phyloP scores from a whole-genome alignment of 225 moss, liverwort and hornwort genomes.

The Physcomitrellopsis africana region DNA sequence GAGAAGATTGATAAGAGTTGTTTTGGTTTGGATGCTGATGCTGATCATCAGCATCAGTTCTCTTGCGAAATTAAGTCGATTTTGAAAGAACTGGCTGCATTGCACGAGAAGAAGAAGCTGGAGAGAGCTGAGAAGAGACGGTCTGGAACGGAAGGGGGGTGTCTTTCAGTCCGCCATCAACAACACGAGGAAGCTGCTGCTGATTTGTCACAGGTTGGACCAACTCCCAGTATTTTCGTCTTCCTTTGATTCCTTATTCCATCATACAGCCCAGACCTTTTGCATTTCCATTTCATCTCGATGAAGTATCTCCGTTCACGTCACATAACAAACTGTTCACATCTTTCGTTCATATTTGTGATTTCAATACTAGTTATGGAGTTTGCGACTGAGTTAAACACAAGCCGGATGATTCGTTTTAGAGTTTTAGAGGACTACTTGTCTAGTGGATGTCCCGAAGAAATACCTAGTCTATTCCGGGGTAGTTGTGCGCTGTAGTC shows the following conservation, averaged over 20 bases:
- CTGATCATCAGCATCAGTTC: constrained; percentile 40
- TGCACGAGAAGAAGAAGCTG: constrained; percentile 55
- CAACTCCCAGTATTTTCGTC: neutral
- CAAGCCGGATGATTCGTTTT: neutral
- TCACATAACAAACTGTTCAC: neutral
- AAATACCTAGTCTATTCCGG: neutral
- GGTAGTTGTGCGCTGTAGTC: neutral
- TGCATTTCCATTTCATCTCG: neutral
- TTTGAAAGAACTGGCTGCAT: constrained; percentile 48
- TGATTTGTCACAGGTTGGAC: constrained; percentile 45
- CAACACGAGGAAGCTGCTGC: constrained; percentile 31
- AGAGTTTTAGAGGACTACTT: neutral
- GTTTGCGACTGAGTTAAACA: neutral
- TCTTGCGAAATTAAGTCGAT: constrained; percentile 58
- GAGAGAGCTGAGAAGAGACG: constrained; percentile 37
- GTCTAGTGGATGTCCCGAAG: neutral
- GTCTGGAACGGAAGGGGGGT: constrained; percentile 18
- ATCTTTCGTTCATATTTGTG: neutral
- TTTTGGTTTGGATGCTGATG: constrained; percentile 20
- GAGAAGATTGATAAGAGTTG: constrained; percentile 49
- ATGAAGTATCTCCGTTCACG: neutral
- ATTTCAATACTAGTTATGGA: neutral
- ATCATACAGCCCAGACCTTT: neutral
- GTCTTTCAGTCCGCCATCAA: constrained; percentile 24
- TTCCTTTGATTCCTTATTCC: neutral